A percentile compares a stretch with the other conserved stretches of the same genome.
Evolutionary conservation across 495 filamentous ascomycete genomes (phyloP).

Genomic region (Neurospora sp.): DNA sequence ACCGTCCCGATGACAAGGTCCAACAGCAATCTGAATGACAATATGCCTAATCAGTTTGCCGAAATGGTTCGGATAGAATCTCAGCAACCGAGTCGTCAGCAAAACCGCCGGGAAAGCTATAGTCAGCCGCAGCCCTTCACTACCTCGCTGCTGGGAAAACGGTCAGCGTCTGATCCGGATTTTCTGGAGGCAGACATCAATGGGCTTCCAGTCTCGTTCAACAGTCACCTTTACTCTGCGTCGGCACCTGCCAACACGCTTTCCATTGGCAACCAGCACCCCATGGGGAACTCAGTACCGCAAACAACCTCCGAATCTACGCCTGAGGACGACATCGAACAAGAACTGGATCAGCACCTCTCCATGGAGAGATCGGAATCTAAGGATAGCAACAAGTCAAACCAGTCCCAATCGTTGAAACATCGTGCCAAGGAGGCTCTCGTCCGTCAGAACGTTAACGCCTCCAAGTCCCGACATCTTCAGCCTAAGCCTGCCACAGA

Average conservation of each 20-base stretch:
- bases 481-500: constrained; percentile 30
- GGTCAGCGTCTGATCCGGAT: constrained; percentile 17
- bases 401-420: constrained; percentile 29
- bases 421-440: constrained; percentile 35
- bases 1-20: constrained; percentile 36
- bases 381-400: constrained; percentile 33
- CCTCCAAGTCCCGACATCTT: constrained; percentile 20
- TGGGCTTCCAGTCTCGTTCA: constrained; percentile 19
- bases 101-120: constrained; percentile 21
- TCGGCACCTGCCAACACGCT: constrained; percentile 20
- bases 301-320: constrained; percentile 16
- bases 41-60: constrained; percentile 24
- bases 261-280: constrained; percentile 14
- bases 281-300: constrained; percentile 29
- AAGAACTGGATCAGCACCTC: constrained; percentile 12
- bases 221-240: constrained; percentile 13
- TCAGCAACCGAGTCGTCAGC: constrained; percentile 24
- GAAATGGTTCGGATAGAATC: constrained; percentile 36
- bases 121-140: constrained; percentile 7
- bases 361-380: constrained; percentile 37
- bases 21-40: constrained; percentile 33
- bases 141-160: constrained; percentile 24
- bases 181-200: constrained; percentile 28
- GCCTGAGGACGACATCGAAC: constrained; percentile 3
- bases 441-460: constrained; percentile 24